phyloP scores from a whole-genome alignment of 257 asterid species.

The Solanum corneliomulleri region DNA sequence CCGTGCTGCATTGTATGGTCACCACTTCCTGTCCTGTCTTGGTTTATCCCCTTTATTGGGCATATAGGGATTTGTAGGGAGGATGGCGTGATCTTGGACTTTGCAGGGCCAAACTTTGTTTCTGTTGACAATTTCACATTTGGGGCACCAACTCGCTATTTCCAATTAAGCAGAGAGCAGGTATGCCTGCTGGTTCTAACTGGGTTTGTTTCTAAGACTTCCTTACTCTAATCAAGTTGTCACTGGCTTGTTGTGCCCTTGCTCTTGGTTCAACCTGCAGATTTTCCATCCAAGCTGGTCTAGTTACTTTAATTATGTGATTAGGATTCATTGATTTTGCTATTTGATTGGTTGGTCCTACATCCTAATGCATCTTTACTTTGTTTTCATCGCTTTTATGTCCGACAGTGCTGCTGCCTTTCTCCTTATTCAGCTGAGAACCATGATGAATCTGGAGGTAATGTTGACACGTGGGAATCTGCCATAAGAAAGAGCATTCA shows the following conservation, averaged over 20 bases:
- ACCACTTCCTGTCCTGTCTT: constrained; percentile 83
- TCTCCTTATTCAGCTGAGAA: constrained; percentile 20
- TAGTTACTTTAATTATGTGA: neutral
- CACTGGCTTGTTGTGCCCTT: neutral
- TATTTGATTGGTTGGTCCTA: neutral
- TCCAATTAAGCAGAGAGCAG: constrained; percentile 65
- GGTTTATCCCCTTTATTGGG: constrained; percentile 82
- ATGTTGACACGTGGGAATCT: constrained; percentile 55
- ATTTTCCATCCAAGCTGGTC: neutral
- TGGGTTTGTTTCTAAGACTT: neutral
- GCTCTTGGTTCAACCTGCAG: neutral
- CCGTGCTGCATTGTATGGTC: constrained; percentile 93
- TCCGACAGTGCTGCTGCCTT: constrained; percentile 52
- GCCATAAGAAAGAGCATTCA: constrained; percentile 63
- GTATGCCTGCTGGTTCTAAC: constrained; percentile 17
- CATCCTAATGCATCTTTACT: neutral
- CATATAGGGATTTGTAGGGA: constrained; percentile 86
- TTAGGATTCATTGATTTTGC: neutral
- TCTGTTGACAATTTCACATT: constrained; percentile 82
- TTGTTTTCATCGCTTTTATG: neutral
- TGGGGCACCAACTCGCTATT: constrained; percentile 74
- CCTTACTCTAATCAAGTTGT: neutral
- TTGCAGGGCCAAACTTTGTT: constrained; percentile 87
- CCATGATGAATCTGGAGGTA: constrained; percentile 18
- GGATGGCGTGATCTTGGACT: constrained; percentile 88